phyloP scores from a whole-genome alignment of 306 rosid genomes.

The Vachellia collinsii region DNA sequence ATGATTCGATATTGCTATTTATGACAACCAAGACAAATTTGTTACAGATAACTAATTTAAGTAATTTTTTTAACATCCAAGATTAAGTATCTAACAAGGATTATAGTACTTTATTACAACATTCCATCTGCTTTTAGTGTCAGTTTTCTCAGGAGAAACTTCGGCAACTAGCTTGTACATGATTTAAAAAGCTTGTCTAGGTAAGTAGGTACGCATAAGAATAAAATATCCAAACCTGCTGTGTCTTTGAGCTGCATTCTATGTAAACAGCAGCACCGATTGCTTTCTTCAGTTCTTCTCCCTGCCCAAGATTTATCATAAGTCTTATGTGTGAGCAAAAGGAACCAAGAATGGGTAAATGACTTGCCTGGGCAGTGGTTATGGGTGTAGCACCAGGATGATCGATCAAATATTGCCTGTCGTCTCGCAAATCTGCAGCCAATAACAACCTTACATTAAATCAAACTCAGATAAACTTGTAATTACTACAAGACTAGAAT shows the following conservation, averaged over 20 bases:
- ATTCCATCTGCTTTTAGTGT: too few relatives aligned
- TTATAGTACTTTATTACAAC: too few relatives aligned
- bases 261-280: slow-evolving; percentile 91
- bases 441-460: slow-evolving; percentile 6
- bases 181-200: slow-evolving; percentile 16
- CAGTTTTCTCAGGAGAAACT: neutral
- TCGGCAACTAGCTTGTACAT: slow-evolving; percentile 8
- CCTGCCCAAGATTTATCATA: slow-evolving; percentile 49
- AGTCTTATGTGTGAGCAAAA: slow-evolving; percentile 8
- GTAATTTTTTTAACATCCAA: too few relatives aligned
- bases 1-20: too few relatives aligned
- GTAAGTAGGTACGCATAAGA: neutral
- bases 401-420: slow-evolving; percentile 62
- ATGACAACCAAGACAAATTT: too few relatives aligned
- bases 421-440: slow-evolving; percentile 65
- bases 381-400: slow-evolving; percentile 68
- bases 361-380: slow-evolving; percentile 61
- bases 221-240: slow-evolving; percentile 59
- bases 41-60: too few relatives aligned
- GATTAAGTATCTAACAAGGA: too few relatives aligned
- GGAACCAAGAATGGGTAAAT: neutral
- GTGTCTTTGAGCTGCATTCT: slow-evolving; percentile 97
- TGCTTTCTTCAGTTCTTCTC: slow-evolving; percentile 90
- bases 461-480: slow-evolving; percentile 6
- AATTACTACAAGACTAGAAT: slow-evolving; percentile 5